Evolutionary conservation across 768 basidiomycete genomes (phyloP).

Genomic region (Leccinum disarticulatum): DNA sequence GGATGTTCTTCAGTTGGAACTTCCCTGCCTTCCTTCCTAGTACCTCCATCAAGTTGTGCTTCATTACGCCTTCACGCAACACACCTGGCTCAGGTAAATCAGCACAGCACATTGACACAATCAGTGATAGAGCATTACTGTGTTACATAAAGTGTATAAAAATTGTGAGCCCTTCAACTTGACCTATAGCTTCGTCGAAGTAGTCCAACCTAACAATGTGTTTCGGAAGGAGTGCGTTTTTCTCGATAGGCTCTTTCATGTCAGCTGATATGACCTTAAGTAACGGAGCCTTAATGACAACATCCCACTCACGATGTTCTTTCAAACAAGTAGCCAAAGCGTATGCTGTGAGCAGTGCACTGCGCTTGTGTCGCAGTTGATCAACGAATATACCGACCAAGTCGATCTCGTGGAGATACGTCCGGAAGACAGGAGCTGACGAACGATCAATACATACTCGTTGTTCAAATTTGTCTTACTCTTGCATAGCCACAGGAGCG

Average conservation of each 20-base stretch:
- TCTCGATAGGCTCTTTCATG: conserved; percentile 11
- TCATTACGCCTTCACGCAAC: conserved; percentile 13
- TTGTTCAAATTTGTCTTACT: conserved; percentile 6
- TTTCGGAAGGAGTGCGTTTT: conserved; percentile 1
- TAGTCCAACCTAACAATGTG: conserved; percentile 21
- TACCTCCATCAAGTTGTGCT: conserved; percentile 19
- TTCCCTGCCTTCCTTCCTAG: conserved; percentile 16
- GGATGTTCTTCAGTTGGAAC: conserved; percentile 13
- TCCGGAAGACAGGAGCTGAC: conserved; percentile 9
- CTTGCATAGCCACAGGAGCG: conserved; percentile 10
- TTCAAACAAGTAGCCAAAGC: conserved; percentile 19
- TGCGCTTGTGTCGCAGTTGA: conserved; percentile 16
- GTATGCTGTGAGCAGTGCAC: conserved; percentile 22
- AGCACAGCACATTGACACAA: background rate
- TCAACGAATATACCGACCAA: conserved; percentile 12
- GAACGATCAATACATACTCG: background rate
- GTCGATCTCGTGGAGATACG: conserved; percentile 8
- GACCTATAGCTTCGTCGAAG: conserved; percentile 26
- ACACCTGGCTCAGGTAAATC: conserved; percentile 7
- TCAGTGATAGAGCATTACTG: conserved; percentile 7
- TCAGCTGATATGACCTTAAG: conserved; percentile 8
- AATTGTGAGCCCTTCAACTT: conserved; percentile 26
- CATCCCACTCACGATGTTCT: conserved; percentile 8
- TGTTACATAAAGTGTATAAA: conserved; percentile 22
- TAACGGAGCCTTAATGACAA: background rate